These are phyloP conservation scores for Boletus smithii DNA, from an alignment of 1,284 basidiomycete species.

Conservation along the genomic window DNA sequence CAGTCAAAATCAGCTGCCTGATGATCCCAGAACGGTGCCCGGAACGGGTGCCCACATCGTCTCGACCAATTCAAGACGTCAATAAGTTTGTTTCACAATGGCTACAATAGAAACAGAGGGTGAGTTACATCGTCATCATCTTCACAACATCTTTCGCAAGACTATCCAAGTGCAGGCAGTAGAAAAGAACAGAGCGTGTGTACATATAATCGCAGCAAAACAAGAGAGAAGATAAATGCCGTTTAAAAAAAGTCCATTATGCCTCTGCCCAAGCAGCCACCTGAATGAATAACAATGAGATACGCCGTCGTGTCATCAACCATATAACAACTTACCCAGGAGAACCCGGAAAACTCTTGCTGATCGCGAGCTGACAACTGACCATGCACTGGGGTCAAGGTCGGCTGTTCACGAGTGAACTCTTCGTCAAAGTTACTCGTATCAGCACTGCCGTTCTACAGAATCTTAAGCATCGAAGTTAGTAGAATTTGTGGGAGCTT, in stretches of 20 bases:
- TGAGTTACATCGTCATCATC: conserved; percentile 25
- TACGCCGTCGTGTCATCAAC: neutral
- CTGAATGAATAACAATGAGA: conserved; percentile 31
- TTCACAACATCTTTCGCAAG: conserved; percentile 37
- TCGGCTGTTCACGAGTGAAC: conserved; percentile 96
- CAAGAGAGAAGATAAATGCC: conserved; percentile 36
- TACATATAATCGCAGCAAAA: conserved; percentile 36
- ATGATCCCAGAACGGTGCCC: conserved; percentile 40
- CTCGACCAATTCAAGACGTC: conserved; percentile 28
- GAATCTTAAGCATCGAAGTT: conserved; percentile 7
- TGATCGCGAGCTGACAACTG: conserved; percentile 93
- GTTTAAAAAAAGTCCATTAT: conserved; percentile 32
- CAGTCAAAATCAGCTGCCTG: conserved; percentile 40
- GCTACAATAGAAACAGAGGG: conserved; percentile 17
- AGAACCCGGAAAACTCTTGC: conserved; percentile 94
- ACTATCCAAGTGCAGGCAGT: conserved; percentile 51
- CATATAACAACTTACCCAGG: conserved; percentile 61
- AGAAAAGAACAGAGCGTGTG: conserved; percentile 30
- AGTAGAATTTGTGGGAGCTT: conserved; percentile 33
- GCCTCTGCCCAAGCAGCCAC: conserved; percentile 75
- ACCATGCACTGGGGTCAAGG: conserved; percentile 94
- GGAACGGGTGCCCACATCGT: conserved; percentile 70
- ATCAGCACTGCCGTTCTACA: conserved; percentile 74
- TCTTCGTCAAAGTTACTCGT: conserved; percentile 95
- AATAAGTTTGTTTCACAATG: conserved; percentile 16